A percentile compares a stretch with the other conserved stretches of the same genome.
phyloP scores from a whole-genome alignment of 331 rosid genomes.

The Erythrophleum ivorense region DNA sequence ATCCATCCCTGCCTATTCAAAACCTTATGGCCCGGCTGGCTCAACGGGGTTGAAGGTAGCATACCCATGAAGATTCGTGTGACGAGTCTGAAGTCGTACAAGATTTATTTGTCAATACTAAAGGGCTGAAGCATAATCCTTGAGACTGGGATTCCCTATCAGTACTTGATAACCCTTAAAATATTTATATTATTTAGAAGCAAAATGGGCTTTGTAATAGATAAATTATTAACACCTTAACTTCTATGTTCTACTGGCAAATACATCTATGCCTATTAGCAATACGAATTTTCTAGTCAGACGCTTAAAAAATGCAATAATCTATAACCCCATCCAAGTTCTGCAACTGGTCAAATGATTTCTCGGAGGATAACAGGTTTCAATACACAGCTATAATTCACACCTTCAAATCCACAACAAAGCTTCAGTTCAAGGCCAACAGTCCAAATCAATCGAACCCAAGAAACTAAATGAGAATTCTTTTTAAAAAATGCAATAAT shows the following conservation, averaged over 20 bases:
- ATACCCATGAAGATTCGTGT: too few relatives aligned
- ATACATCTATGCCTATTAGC: too few relatives aligned
- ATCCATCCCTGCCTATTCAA: not conserved
- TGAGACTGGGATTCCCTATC: not conserved
- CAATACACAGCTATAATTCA: not conserved
- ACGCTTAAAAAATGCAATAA: not conserved
- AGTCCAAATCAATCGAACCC: slow-evolving; percentile 21
- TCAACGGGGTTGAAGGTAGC: too few relatives aligned
- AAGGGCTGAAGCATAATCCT: slow-evolving; percentile 14
- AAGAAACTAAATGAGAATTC: not conserved
- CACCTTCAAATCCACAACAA: not conserved
- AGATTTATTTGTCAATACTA: not conserved
- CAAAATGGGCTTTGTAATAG: not conserved
- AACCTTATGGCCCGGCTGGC: not conserved
- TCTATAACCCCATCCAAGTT: slow-evolving; percentile 1
- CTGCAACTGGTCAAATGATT: slow-evolving; percentile 13
- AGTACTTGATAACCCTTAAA: not conserved
- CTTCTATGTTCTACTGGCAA: not conserved
- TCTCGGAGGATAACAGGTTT: not conserved
- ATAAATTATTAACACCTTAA: too few relatives aligned
- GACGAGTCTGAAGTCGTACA: too few relatives aligned
- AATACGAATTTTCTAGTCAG: not conserved
- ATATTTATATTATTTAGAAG: slow-evolving; percentile 7
- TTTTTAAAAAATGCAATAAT: not conserved
- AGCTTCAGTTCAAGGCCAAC: slow-evolving; percentile 8